Evolutionary conservation across 2,329 filamentous ascomycete species (phyloP).

Genomic region (Pseudopithomyces chartarum): DNA sequence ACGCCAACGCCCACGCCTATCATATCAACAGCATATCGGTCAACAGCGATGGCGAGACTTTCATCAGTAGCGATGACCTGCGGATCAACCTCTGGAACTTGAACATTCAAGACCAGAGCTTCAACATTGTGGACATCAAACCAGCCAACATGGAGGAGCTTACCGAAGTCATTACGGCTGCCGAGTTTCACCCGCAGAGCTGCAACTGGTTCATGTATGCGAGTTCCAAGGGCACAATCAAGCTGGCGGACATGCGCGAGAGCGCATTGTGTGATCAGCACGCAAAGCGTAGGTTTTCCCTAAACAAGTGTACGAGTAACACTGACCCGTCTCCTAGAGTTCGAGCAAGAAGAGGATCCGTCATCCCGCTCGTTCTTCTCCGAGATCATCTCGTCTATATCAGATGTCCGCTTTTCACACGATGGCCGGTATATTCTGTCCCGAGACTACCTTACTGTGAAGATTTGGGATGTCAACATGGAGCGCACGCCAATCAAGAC

Average conservation of each 20-base stretch:
- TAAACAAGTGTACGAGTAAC: neutral
- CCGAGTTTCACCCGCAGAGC: constrained; percentile 94
- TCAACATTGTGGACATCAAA: constrained; percentile 99
- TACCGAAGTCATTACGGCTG: constrained; percentile 97
- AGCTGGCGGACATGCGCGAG: constrained; percentile 97
- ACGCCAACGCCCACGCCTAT: constrained; percentile 97
- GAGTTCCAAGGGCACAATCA: constrained; percentile 98
- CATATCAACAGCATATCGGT: constrained; percentile 99
- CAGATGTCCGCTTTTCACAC: constrained; percentile 94
- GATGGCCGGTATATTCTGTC: constrained; percentile 97
- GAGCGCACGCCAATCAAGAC: constrained; percentile 97
- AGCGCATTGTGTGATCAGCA: constrained; percentile 95
- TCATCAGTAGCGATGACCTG: constrained; percentile 97
- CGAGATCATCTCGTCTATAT: constrained; percentile 99
- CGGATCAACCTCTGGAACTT: constrained; percentile 99
- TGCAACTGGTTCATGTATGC: constrained; percentile 99
- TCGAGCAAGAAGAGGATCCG: constrained; percentile 98
- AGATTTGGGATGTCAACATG: constrained; percentile 99
- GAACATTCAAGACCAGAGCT: constrained; percentile 99
- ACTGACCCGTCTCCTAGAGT: constrained; percentile 64
- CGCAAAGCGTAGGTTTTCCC: constrained; percentile 78
- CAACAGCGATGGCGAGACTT: constrained; percentile 98
- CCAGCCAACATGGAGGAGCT: constrained; percentile 99
- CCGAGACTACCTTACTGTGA: constrained; percentile 96
- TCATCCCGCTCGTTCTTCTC: constrained; percentile 98